Evolutionary conservation across 768 basidiomycete genomes (phyloP), one percentile per base, ranked within the genome.

Genomic region (Agaricus subrufescens): DNA sequence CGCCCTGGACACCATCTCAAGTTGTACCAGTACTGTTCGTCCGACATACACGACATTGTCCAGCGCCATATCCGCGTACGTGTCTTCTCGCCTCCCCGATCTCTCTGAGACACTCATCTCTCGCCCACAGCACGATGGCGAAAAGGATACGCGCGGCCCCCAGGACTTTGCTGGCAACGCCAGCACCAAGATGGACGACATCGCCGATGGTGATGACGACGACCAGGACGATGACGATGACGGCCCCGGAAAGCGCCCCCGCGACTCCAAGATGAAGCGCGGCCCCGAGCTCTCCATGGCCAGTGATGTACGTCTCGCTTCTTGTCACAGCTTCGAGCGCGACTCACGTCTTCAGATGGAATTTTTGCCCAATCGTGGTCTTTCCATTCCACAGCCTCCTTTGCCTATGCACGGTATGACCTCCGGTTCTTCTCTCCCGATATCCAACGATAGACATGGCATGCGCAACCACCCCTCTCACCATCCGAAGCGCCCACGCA

Each of bases 1-100:
- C 82, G 85, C 34, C 78, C 85, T 50, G 88, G 89, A 15, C 89
- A 91, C 68, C 84, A 89, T 72, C 70, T 84, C 60, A 91, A 91
- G 73, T 79, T 91, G 19, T 90, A 88, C 72, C 87, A 91, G 66
- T 92, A 91, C 63, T 85, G 86, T 67, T 91, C 89, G 11, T 66
- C 71, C 11, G 86, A 91, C 65, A 81, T 87, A 56, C 79, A 84
- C 58, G 77, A 81, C 58, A 84, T 91, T 60, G 81, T 91, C 29
- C 78, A 86, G 59, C 80, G 87, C 43, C 88, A 90, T 68, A 60
- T 86, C 23, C 67, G 71, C 49, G 79, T 77, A 54, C 14, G 73
- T 69, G 14, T 50, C 30, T 40, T 46, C 38, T 58, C 23, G 7
- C 50, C 34, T 27, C 19, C 50, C 57, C 49, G 50, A 42, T 49